Evolutionary conservation across 192 early-diverging fungal genomes (phyloP).

Genomic region (Backusella sp.): DNA sequence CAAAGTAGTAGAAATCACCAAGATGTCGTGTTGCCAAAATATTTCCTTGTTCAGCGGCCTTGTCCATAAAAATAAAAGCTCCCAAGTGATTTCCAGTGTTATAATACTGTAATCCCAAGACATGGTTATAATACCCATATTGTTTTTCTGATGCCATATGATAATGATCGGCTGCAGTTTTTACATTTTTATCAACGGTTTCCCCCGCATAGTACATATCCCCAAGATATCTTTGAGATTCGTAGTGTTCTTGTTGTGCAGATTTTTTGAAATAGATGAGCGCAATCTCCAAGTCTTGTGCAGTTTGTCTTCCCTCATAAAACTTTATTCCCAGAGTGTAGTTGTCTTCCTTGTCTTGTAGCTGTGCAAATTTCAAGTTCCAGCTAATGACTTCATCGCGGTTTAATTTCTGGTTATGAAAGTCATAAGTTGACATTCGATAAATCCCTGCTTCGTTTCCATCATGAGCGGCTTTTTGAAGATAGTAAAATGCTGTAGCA

Average conservation of each 20-base stretch:
- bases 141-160: neutral
- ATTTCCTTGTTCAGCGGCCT: neutral
- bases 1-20: neutral
- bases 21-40: neutral
- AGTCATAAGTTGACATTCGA: neutral
- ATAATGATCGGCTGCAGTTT: neutral
- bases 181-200: neutral
- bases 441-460: neutral
- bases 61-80: neutral
- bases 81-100: neutral
- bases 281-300: neutral
- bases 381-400: neutral
- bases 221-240: neutral
- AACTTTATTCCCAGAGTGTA: neutral
- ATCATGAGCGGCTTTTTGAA: neutral
- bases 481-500: neutral
- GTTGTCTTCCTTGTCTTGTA: neutral
- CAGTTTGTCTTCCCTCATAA: neutral
- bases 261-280: neutral
- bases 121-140: neutral
- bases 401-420: neutral
- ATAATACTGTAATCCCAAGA: neutral
- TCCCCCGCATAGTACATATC: neutral
- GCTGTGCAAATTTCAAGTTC: neutral
- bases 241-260: neutral